Evolutionary conservation across 805 yeast genomes (phyloP).

Genomic region (Lachancea waltii): DNA sequence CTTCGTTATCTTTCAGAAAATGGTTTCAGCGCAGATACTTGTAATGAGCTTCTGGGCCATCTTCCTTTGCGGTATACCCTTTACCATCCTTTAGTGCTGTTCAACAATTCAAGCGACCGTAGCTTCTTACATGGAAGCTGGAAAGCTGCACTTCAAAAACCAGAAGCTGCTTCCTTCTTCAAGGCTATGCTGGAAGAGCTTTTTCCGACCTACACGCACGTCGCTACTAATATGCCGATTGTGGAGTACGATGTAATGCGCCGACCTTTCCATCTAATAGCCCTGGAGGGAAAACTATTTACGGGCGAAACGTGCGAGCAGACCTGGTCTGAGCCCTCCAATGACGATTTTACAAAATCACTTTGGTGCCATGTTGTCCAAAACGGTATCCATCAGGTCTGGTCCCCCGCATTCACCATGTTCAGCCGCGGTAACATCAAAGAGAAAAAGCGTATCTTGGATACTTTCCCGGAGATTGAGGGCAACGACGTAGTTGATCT

Average conservation of each 20-base stretch:
- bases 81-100: slow-evolving; percentile 61
- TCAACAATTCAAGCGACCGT: slow-evolving; percentile 39
- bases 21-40: background rate
- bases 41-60: slow-evolving; percentile 12
- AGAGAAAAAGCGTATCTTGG: slow-evolving; percentile 64
- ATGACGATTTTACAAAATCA: slow-evolving; percentile 41
- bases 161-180: slow-evolving; percentile 14
- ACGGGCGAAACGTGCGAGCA: slow-evolving; percentile 37
- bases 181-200: slow-evolving; percentile 17
- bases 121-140: slow-evolving; percentile 40
- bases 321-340: slow-evolving; percentile 34
- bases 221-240: slow-evolving; percentile 71
- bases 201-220: slow-evolving; percentile 40
- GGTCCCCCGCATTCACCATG: slow-evolving; percentile 87
- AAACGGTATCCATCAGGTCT: slow-evolving; percentile 67
- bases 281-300: slow-evolving; percentile 58
- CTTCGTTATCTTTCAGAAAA: slow-evolving; percentile 5
- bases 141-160: slow-evolving; percentile 21
- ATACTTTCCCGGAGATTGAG: slow-evolving; percentile 32
- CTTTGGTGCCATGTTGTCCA: slow-evolving; percentile 71
- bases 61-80: slow-evolving; percentile 45
- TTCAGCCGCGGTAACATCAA: slow-evolving; percentile 81
- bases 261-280: slow-evolving; percentile 53
- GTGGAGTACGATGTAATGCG: slow-evolving; percentile 49
- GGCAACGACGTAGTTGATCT: slow-evolving; percentile 53